Conservation (phyloP, 306 rosid species). For the Dryas octopetala region DNA sequence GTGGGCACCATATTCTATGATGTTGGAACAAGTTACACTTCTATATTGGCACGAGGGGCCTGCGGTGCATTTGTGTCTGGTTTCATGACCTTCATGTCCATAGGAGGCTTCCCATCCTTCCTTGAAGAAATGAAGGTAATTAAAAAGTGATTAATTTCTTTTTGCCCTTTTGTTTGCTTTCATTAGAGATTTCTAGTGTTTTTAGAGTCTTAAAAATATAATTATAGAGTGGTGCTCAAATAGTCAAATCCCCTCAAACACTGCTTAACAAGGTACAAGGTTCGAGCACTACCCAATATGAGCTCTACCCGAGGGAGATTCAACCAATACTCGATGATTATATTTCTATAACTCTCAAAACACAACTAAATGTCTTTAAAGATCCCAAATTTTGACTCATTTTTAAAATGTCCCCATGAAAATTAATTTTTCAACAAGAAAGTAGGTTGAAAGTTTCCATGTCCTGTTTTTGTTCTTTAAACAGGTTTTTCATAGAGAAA, state of each 20-base stretch:
- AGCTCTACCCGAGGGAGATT: too few relatives aligned
- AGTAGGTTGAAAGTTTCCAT: background rate
- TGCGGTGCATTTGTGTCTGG: slow-evolving; percentile 85
- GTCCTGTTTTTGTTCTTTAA: slow-evolving; percentile 20
- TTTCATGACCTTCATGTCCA: slow-evolving; percentile 94
- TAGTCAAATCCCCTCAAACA: too few relatives aligned
- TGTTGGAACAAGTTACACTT: slow-evolving; percentile 56
- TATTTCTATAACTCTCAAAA: too few relatives aligned
- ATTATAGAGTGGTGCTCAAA: too few relatives aligned
- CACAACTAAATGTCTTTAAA: too few relatives aligned
- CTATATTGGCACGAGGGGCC: slow-evolving; percentile 83
- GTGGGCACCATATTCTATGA: slow-evolving; percentile 68
- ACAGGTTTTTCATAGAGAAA: slow-evolving; percentile 76
- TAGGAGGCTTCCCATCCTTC: slow-evolving; percentile 95
- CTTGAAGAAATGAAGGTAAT: slow-evolving; percentile 91
- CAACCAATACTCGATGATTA: too few relatives aligned
- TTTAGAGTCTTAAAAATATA: too few relatives aligned
- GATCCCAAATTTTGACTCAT: too few relatives aligned
- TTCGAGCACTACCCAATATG: too few relatives aligned
- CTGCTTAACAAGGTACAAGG: too few relatives aligned
- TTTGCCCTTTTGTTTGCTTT: too few relatives aligned
- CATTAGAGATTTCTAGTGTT: too few relatives aligned
- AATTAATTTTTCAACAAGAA: background rate
- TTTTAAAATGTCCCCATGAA: background rate
- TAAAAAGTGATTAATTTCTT: background rate